Percentiles rank a stretch among this genome's conserved stretches.
Conservation (phyloP, 768 basidiomycete genomes). For the Hirschioporus abietinus region DNA sequence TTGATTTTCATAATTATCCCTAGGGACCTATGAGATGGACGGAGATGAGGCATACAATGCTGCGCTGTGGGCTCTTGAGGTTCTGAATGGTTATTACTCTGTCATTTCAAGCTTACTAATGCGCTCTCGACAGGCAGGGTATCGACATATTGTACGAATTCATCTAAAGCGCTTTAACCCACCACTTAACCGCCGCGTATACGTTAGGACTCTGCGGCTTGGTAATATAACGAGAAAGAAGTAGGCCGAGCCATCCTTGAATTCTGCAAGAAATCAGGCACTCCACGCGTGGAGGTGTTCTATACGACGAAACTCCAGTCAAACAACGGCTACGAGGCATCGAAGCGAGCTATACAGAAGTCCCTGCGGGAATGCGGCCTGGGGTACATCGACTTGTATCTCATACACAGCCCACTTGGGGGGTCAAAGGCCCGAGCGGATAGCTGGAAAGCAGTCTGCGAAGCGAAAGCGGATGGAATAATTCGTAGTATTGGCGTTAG, state of each 20-base stretch:
- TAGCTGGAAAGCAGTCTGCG: slow-evolving; percentile 62
- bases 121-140: slow-evolving; percentile 42
- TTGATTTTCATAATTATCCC: background rate
- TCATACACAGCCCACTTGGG: slow-evolving; percentile 65
- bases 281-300: slow-evolving; percentile 56
- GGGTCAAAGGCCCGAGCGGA: slow-evolving; percentile 51
- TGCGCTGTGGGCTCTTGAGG: slow-evolving; percentile 60
- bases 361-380: slow-evolving; percentile 50
- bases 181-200: slow-evolving; percentile 8
- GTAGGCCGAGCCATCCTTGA: slow-evolving; percentile 56
- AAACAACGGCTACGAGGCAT: slow-evolving; percentile 48
- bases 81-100: slow-evolving; percentile 18
- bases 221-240: slow-evolving; percentile 64
- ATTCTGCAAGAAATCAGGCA: slow-evolving; percentile 41
- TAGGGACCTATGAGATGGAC: slow-evolving; percentile 60
- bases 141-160: slow-evolving; percentile 52
- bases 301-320: slow-evolving; percentile 65
- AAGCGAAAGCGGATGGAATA: slow-evolving; percentile 55
- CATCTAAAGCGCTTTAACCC: slow-evolving; percentile 1
- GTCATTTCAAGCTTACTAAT: slow-evolving; percentile 5
- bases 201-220: slow-evolving; percentile 41
- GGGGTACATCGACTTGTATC: slow-evolving; percentile 67
- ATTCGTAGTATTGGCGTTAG: slow-evolving; percentile 63
- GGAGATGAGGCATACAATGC: slow-evolving; percentile 50
- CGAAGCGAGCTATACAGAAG: slow-evolving; percentile 42